These are phyloP conservation scores for Echites panduratus DNA, from an alignment of 257 asterid species.

Conservation along the genomic window DNA sequence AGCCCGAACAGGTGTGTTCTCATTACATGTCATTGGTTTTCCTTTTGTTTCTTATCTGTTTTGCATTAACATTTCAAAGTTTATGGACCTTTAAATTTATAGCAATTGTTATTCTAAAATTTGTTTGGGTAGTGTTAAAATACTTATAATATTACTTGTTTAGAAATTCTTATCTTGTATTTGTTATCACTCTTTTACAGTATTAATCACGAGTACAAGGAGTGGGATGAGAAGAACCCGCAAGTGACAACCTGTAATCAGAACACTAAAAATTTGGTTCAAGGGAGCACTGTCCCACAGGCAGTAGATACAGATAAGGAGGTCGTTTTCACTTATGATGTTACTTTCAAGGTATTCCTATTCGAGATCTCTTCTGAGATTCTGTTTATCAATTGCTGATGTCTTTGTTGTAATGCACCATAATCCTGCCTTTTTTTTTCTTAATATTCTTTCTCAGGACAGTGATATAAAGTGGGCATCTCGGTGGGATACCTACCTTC, in stretches of 20 bases:
- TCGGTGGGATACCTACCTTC: conserved; percentile 91
- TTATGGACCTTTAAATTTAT: background rate
- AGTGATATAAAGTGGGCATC: conserved; percentile 87
- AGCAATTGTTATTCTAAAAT: background rate
- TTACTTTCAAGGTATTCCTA: conserved; percentile 56
- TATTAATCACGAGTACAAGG: conserved; percentile 76
- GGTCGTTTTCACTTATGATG: conserved; percentile 63
- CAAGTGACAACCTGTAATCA: conserved; percentile 74
- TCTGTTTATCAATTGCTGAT: background rate
- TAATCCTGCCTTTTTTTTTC: background rate
- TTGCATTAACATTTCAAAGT: background rate
- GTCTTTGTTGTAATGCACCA: background rate
- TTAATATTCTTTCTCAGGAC: conserved; percentile 38
- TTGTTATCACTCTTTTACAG: conserved; percentile 32
- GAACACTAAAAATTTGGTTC: conserved; percentile 60
- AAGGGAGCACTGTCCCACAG: conserved; percentile 72
- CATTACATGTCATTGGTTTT: background rate
- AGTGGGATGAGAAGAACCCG: conserved; percentile 81
- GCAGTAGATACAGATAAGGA: conserved; percentile 69
- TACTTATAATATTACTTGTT: background rate
- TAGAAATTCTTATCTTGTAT: background rate
- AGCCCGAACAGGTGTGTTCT: conserved; percentile 60
- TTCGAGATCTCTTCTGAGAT: background rate
- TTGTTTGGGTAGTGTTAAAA: background rate
- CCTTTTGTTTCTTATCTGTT: background rate